Percentiles rank a stretch among this genome's conserved stretches.
These are phyloP conservation scores for Eragrostis curvula DNA, from an alignment of 176 grass and related monocot species.

Conservation along the genomic window DNA sequence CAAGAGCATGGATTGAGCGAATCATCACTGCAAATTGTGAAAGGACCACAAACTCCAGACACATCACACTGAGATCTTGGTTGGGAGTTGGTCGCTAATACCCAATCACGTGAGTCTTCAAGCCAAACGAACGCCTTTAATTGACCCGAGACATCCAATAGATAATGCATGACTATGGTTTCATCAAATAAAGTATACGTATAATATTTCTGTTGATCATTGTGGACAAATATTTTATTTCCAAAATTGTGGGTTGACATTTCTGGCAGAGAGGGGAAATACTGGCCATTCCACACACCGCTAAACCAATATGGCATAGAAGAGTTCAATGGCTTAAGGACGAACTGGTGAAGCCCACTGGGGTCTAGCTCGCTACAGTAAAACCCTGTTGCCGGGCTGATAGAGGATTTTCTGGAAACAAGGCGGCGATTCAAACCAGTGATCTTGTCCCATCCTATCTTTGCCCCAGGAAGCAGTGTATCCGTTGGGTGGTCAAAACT, in stretches of 20 bases:
- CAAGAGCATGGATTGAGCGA: neutral
- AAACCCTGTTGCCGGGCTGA: neutral
- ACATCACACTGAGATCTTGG: slow-evolving; percentile 7
- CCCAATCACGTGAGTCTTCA: neutral
- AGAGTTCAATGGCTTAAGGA: neutral
- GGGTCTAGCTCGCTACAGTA: neutral
- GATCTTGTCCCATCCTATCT: too few relatives aligned
- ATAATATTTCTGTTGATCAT: neutral
- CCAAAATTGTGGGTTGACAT: too few relatives aligned
- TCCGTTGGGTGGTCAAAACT: too few relatives aligned
- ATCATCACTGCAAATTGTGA: neutral
- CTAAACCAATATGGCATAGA: neutral
- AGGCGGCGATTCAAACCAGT: too few relatives aligned
- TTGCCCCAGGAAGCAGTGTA: too few relatives aligned
- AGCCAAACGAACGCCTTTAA: neutral
- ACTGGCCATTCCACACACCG: too few relatives aligned
- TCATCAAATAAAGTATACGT: neutral
- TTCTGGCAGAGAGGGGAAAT: neutral
- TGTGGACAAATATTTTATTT: neutral
- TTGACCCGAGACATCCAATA: neutral
- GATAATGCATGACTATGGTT: neutral
- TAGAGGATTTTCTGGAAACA: neutral
- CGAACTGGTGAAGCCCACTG: neutral
- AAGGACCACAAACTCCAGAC: neutral
- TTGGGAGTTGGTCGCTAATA: too few relatives aligned